phyloP scores from a whole-genome alignment of 139 green algal species.

The Chlamydomonas sphaeroides region DNA sequence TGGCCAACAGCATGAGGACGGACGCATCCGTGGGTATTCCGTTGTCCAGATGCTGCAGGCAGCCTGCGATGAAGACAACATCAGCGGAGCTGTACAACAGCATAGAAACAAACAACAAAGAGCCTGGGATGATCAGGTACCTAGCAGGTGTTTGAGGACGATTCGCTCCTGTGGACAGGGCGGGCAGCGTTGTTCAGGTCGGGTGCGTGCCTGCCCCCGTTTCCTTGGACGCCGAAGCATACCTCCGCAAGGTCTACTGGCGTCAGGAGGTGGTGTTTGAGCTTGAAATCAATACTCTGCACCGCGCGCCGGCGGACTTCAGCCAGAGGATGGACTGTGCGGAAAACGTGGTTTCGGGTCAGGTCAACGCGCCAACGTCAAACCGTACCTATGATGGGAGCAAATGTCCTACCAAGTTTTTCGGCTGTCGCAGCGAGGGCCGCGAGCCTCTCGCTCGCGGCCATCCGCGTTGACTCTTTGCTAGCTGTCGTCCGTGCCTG shows the following conservation, averaged over 20 bases:
- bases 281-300: constrained; percentile 71
- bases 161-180: constrained; percentile 56
- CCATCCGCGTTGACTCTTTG: too few relatives aligned
- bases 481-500: too few relatives aligned
- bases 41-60: constrained; percentile 29
- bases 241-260: constrained; percentile 55
- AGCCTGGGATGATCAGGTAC: neutral
- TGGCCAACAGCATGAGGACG: constrained; percentile 53
- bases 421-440: constrained; percentile 10
- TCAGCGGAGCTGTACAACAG: too few relatives aligned
- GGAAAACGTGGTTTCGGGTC: too few relatives aligned
- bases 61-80: constrained; percentile 1
- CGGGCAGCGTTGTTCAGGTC: too few relatives aligned
- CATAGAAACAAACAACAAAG: too few relatives aligned
- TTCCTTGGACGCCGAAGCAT: too few relatives aligned
- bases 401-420: constrained; percentile 46
- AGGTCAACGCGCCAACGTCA: too few relatives aligned
- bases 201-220: too few relatives aligned
- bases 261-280: constrained; percentile 59
- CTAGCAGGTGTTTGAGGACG: constrained; percentile 48
- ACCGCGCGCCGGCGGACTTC: constrained; percentile 61
- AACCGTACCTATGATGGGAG: too few relatives aligned
- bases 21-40: constrained; percentile 47
- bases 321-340: constrained; percentile 55
- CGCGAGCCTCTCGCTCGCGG: neutral